phyloP scores from a whole-genome alignment of 2,329 filamentous ascomycete species.

The Domatiomyces globalis region DNA sequence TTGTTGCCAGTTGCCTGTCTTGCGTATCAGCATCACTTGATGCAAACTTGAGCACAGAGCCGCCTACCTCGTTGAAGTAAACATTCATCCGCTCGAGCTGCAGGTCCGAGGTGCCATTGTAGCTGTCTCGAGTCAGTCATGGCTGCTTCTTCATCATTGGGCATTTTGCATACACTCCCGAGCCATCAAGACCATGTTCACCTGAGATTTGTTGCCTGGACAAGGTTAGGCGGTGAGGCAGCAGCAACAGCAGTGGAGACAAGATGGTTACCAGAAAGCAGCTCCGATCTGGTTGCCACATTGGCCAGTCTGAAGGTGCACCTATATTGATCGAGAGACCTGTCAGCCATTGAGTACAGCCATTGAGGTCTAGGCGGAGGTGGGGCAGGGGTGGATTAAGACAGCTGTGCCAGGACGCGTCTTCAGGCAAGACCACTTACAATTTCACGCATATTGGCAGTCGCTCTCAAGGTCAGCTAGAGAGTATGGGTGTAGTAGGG shows the following conservation, averaged over 20 bases:
- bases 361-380: neutral
- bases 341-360: constrained; percentile 39
- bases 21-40: constrained; percentile 4
- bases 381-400: constrained; percentile 1
- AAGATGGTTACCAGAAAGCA: constrained; percentile 75
- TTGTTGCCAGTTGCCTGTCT: constrained; percentile 84
- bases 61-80: constrained; percentile 83
- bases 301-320: constrained; percentile 99
- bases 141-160: constrained; percentile 4
- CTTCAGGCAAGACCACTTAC: constrained; percentile 35
- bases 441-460: constrained; percentile 58
- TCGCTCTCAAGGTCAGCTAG: neutral
- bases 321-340: constrained; percentile 46
- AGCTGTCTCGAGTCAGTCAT: constrained; percentile 39
- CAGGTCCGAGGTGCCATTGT: constrained; percentile 96
- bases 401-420: neutral
- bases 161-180: constrained; percentile 63
- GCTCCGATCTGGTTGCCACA: constrained; percentile 99
- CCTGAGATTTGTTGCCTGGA: constrained; percentile 65
- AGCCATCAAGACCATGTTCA: constrained; percentile 94
- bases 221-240: constrained; percentile 26
- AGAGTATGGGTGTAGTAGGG: constrained; percentile 1
- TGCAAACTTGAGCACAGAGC: neutral
- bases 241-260: constrained; percentile 8
- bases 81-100: constrained; percentile 99